These are phyloP conservation scores for Ascoidea rubescens DNA, from an alignment of 805 yeast genomes.

Conservation along the genomic window DNA sequence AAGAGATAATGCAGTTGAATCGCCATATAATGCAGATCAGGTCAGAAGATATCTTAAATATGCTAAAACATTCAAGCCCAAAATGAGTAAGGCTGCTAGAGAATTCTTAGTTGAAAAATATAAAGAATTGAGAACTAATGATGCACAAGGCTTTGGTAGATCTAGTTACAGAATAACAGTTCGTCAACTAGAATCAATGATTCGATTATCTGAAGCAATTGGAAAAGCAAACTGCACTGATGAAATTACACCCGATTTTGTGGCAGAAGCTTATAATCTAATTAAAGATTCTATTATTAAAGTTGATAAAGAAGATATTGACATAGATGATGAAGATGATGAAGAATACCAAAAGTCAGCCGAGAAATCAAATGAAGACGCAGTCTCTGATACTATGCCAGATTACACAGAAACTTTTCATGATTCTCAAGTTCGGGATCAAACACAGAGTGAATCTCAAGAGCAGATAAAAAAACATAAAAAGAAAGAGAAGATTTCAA, in stretches of 20 bases:
- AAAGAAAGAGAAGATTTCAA: constrained; percentile 28
- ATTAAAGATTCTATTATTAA: constrained; percentile 84
- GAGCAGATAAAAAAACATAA: constrained; percentile 6
- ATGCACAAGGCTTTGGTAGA: constrained; percentile 77
- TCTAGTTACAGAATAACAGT: constrained; percentile 91
- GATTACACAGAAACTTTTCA: constrained; percentile 3
- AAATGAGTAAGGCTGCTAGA: constrained; percentile 70
- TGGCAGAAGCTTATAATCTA: constrained; percentile 85
- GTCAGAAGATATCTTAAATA: constrained; percentile 78
- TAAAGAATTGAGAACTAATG: constrained; percentile 77
- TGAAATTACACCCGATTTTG: constrained; percentile 70
- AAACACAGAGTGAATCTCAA: constrained; percentile 3
- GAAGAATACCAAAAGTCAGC: constrained; percentile 10
- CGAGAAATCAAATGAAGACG: constrained; percentile 6
- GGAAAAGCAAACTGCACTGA: constrained; percentile 95
- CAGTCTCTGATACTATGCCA: constrained; percentile 2
- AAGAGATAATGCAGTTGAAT: constrained; percentile 77
- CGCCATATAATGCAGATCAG: constrained; percentile 84
- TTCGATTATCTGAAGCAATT: constrained; percentile 87
- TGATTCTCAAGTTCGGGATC: constrained; percentile 1
- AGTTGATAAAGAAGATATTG: constrained; percentile 88
- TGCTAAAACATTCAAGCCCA: constrained; percentile 87
- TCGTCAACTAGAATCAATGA: constrained; percentile 89
- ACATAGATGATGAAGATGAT: constrained; percentile 33
- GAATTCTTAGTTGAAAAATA: constrained; percentile 63